These are phyloP conservation scores for Quercus suber DNA, from an alignment of 306 rosid species.

Conservation along the genomic window DNA sequence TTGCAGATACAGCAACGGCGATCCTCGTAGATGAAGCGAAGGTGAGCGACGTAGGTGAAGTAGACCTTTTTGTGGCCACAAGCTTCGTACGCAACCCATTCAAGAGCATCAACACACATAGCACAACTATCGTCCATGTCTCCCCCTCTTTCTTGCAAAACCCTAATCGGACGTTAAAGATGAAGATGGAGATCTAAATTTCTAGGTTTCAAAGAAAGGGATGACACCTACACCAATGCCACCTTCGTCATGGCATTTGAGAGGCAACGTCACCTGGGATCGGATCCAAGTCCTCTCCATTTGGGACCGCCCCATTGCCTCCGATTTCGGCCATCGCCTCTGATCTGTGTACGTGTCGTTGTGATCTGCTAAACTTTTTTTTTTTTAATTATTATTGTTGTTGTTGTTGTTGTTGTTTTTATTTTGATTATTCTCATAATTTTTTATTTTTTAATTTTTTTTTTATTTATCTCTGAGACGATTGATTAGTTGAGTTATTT, in stretches of 20 bases:
- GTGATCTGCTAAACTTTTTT: background rate
- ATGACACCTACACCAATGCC: constrained; percentile 49
- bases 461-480: too few species aligned
- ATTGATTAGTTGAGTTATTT: background rate
- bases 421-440: background rate
- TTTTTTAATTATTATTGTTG: too few species aligned
- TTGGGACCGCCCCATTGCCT: constrained; percentile 72
- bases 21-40: constrained; percentile 33
- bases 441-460: background rate
- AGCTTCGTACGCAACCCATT: constrained; percentile 34
- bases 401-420: background rate
- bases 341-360: constrained; percentile 23
- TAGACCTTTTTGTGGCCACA: constrained; percentile 38
- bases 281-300: constrained; percentile 68
- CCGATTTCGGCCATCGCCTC: constrained; percentile 56
- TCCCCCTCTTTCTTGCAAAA: too few species aligned
- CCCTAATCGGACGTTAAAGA: background rate
- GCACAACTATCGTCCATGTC: constrained; percentile 35
- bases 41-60: constrained; percentile 35
- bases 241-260: constrained; percentile 49
- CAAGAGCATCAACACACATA: constrained; percentile 28
- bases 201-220: background rate
- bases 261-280: constrained; percentile 54
- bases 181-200: background rate
- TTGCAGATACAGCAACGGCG: constrained; percentile 29